A percentile compares a stretch with the other conserved stretches of the same genome.
Evolutionary conservation across 2,329 filamentous ascomycete genomes (phyloP).

Genomic region (Fusarium luffae): DNA sequence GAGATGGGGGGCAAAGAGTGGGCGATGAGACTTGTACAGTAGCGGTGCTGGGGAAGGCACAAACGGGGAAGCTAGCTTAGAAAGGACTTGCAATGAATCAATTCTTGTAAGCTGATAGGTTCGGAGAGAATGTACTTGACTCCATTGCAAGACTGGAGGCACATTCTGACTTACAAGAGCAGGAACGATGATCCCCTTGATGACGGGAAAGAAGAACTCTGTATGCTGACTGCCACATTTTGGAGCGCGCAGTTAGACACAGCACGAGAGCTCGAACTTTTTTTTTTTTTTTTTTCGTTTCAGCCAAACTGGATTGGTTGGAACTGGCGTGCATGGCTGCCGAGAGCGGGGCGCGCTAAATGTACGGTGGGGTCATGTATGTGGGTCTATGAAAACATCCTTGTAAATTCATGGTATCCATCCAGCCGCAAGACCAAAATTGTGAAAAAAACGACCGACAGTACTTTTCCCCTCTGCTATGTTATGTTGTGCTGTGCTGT

Average conservation of each 20-base stretch:
- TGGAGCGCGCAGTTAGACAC: slow-evolving; percentile 16
- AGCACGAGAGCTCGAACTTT: slow-evolving; percentile 53
- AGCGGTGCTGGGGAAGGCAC: slow-evolving; percentile 36
- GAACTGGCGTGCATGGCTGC: slow-evolving; percentile 50
- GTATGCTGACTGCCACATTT: slow-evolving; percentile 23
- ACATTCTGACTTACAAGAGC: slow-evolving; percentile 24
- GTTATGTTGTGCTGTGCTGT: background rate
- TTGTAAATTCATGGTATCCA: slow-evolving; percentile 23
- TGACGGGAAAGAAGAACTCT: slow-evolving; percentile 24
- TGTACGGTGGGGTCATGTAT: slow-evolving; percentile 44
- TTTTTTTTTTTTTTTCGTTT: slow-evolving; percentile 49
- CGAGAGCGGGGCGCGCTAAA: slow-evolving; percentile 49
- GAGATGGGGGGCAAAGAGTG: slow-evolving; percentile 39
- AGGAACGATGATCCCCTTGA: slow-evolving; percentile 25
- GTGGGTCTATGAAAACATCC: slow-evolving; percentile 34
- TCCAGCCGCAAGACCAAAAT: slow-evolving; percentile 34
- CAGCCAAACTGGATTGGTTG: slow-evolving; percentile 49
- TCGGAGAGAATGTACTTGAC: slow-evolving; percentile 11
- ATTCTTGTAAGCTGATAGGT: slow-evolving; percentile 44
- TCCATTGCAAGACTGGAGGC: slow-evolving; percentile 25
- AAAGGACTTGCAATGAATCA: slow-evolving; percentile 40
- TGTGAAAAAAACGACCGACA: slow-evolving; percentile 19
- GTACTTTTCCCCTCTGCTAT: slow-evolving; percentile 4
- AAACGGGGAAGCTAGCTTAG: slow-evolving; percentile 35
- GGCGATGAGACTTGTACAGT: slow-evolving; percentile 27